These are phyloP conservation scores for Blastomyces parvus DNA, from an alignment of 2,329 filamentous ascomycete genomes.

Conservation along the genomic window DNA sequence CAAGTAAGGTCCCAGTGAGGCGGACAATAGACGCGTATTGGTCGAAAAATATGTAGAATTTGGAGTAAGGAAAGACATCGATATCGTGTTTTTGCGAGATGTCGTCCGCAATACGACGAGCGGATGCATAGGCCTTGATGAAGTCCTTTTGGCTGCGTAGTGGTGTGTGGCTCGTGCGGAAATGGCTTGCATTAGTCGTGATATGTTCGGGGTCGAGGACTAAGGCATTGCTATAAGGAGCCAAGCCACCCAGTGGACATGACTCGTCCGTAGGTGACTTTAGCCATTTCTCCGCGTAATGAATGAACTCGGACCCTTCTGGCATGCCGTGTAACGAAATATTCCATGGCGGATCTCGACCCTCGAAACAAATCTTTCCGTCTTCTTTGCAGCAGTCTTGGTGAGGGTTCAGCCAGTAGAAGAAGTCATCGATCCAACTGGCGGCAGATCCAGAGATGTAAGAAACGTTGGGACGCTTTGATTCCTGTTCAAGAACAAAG, in stretches of 20 bases:
- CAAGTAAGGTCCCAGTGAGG: slow-evolving; percentile 68
- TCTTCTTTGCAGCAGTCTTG: slow-evolving; percentile 67
- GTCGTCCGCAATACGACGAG: slow-evolving; percentile 73
- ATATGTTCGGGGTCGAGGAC: slow-evolving; percentile 60
- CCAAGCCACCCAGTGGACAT: slow-evolving; percentile 81
- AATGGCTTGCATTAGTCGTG: slow-evolving; percentile 74
- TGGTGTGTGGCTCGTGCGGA: slow-evolving; percentile 81
- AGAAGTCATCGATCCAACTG: slow-evolving; percentile 95
- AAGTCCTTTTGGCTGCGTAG: slow-evolving; percentile 84
- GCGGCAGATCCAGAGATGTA: slow-evolving; percentile 83
- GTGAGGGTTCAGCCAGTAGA: slow-evolving; percentile 88
- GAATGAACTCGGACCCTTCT: slow-evolving; percentile 78
- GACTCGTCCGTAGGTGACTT: slow-evolving; percentile 66
- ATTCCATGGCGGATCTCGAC: slow-evolving; percentile 75
- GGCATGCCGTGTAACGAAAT: slow-evolving; percentile 86
- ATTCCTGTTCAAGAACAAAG: slow-evolving; percentile 87
- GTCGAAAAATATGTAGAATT: slow-evolving; percentile 99
- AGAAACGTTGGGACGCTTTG: slow-evolving; percentile 77
- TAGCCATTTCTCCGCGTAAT: slow-evolving; percentile 78
- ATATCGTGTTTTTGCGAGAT: slow-evolving; percentile 62
- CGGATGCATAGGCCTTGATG: slow-evolving; percentile 79
- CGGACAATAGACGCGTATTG: slow-evolving; percentile 81
- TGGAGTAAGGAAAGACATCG: slow-evolving; percentile 89
- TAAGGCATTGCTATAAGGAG: slow-evolving; percentile 75
- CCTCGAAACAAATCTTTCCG: slow-evolving; percentile 65